Conservation (phyloP, 2,329 filamentous ascomycete genomes). For the Chrysoporthe deuterocubensis region DNA sequence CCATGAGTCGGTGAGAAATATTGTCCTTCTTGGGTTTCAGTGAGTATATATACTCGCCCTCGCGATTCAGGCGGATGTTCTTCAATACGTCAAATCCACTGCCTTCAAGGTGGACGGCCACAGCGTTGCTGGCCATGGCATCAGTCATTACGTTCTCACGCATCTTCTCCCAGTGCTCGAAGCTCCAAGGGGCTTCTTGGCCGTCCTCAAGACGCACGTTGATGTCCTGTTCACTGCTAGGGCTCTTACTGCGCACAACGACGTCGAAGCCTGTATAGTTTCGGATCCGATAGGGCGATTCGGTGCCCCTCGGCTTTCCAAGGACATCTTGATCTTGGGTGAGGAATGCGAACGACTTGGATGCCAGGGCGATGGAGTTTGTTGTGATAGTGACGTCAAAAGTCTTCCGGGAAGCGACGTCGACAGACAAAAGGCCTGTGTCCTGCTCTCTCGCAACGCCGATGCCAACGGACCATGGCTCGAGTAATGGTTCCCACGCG, state of each 20-base stretch:
- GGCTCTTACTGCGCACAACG: constrained; percentile 77
- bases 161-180: constrained; percentile 96
- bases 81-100: constrained; percentile 92
- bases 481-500: constrained; percentile 93
- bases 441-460: constrained; percentile 79
- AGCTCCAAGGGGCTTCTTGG: constrained; percentile 91
- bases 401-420: constrained; percentile 84
- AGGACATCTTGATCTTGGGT: constrained; percentile 88
- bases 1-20: constrained; percentile 84
- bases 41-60: constrained; percentile 90
- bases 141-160: constrained; percentile 90
- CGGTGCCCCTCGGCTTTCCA: constrained; percentile 87
- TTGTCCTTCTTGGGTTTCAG: constrained; percentile 85
- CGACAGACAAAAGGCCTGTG: constrained; percentile 78
- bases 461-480: constrained; percentile 95
- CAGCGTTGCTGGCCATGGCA: constrained; percentile 71
- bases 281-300: constrained; percentile 89
- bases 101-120: constrained; percentile 84
- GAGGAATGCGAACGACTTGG: constrained; percentile 90
- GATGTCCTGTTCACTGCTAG: constrained; percentile 68
- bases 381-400: constrained; percentile 93
- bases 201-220: constrained; percentile 83
- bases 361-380: constrained; percentile 88
- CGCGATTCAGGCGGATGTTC: constrained; percentile 87
- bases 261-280: constrained; percentile 96